A percentile compares a stretch with the other conserved stretches of the same genome.
Evolutionary conservation across 441 rosid species (phyloP).

Genomic region (Arabidopsis lyrata): DNA sequence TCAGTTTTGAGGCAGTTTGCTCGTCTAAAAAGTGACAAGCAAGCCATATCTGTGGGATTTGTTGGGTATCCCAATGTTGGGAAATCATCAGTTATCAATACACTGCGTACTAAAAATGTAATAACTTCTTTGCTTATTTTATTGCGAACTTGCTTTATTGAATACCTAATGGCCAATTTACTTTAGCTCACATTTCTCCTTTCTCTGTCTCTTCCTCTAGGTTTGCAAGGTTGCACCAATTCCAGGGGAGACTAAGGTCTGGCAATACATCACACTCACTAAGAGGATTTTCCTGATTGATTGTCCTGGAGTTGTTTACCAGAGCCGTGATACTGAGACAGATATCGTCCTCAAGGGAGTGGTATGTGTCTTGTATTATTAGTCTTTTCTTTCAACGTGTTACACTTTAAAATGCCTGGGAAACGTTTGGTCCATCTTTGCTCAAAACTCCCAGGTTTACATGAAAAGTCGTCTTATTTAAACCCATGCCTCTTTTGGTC

Average conservation of each 20-base stretch:
- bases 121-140: not conserved
- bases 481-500: not conserved
- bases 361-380: constrained; percentile 55
- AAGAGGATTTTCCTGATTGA: constrained; percentile 93
- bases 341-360: constrained; percentile 96
- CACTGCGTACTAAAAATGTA: constrained; percentile 91
- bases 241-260: constrained; percentile 97
- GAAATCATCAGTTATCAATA: constrained; percentile 95
- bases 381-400: not conserved
- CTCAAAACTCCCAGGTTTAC: not conserved
- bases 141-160: not conserved
- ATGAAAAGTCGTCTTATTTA: not conserved
- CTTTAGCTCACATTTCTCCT: not conserved
- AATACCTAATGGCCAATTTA: not conserved
- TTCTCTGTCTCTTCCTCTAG: constrained; percentile 42
- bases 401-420: not conserved
- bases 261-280: constrained; percentile 94
- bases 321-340: constrained; percentile 82
- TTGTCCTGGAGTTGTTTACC: constrained; percentile 98
- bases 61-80: constrained; percentile 98
- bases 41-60: constrained; percentile 94
- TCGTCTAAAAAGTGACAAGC: constrained; percentile 91
- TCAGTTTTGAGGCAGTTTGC: constrained; percentile 92
- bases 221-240: constrained; percentile 99
- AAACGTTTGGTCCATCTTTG: not conserved